Evolutionary conservation across 2,329 filamentous ascomycete species (phyloP).

Genomic region (Thermoascus crustaceus): DNA sequence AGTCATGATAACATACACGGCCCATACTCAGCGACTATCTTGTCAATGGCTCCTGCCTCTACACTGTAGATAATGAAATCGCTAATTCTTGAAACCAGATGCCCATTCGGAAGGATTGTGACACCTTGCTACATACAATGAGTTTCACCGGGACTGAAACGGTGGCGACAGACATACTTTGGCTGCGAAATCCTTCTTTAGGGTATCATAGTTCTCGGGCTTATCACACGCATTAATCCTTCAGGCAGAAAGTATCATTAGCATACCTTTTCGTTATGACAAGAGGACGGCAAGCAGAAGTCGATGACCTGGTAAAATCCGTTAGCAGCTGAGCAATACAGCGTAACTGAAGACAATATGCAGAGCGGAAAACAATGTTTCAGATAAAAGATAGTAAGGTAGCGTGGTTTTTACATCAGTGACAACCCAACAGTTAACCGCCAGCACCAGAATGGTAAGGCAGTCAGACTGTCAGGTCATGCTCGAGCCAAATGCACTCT

Average conservation of each 20-base stretch:
- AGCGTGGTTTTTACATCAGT: constrained; percentile 99
- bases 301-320: constrained; percentile 11
- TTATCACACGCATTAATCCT: constrained; percentile 94
- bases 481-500: constrained; percentile 99
- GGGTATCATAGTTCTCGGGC: constrained; percentile 74
- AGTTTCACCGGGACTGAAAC: constrained; percentile 27
- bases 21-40: constrained; percentile 79
- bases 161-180: constrained; percentile 59
- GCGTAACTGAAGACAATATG: constrained; percentile 8
- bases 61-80: constrained; percentile 99
- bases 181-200: constrained; percentile 74
- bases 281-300: constrained; percentile 6
- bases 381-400: constrained; percentile 90
- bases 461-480: constrained; percentile 58
- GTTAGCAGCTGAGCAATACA: constrained; percentile 15
- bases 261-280: constrained; percentile 14
- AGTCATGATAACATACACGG: constrained; percentile 61
- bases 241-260: constrained; percentile 22
- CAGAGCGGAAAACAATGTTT: constrained; percentile 32
- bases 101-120: constrained; percentile 86
- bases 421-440: constrained; percentile 57
- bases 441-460: constrained; percentile 68
- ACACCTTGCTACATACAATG: constrained; percentile 62
- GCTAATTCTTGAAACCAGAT: constrained; percentile 89
- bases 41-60: constrained; percentile 83